Base-by-base conservation (phyloP, 768 basidiomycete genomes). In the Lactarius indigo region DNA sequence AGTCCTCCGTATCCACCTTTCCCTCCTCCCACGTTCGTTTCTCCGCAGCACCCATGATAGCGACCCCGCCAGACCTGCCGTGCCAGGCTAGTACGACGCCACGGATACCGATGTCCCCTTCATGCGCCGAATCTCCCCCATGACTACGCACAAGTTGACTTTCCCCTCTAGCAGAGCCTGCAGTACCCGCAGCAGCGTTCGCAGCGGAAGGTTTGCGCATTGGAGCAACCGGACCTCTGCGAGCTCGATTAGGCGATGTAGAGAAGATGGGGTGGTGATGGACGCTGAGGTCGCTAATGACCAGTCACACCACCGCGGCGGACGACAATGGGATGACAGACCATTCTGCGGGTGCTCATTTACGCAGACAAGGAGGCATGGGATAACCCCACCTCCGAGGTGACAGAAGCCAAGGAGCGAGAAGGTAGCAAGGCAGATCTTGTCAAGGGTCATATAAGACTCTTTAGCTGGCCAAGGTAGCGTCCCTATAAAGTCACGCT, bases 231-330 rank as follows among this genome's bases (percentile, higher is more conserved):
- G 61, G 63, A 2, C 54, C 64, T 50, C 44, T 59, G 5, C 70
- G 57, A 9, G 67, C 20, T 28, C 74, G 61, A 18, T 71, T 64
- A 18, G 75, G 30, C 4, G 75, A 41, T 52, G 74, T 59, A 1
- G 72, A 41, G 78, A 72, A 28, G 78, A 64, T 7, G 74, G 61
- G 20, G 58, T 39, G n/a, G 42, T 55, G 10, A 69, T 9, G 4
- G 70, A 35, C 5, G 70, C 30, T 18, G 69, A 17, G 26, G 71
- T 41, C 2, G 65, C 26, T 13, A 66, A 26, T 20, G 68, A 41
- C 15, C 64, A 86, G 84, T 12, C 80, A 80, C 71, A 91, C 90
- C 31, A 31, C 31, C 6, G 31, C 31, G 31, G 31, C 31, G 31
- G 31, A 6, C 31, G 31, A 31, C 31, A 31, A 31, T 6, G 31